phyloP scores from a whole-genome alignment of 768 basidiomycete genomes.

The Russula emetica region DNA sequence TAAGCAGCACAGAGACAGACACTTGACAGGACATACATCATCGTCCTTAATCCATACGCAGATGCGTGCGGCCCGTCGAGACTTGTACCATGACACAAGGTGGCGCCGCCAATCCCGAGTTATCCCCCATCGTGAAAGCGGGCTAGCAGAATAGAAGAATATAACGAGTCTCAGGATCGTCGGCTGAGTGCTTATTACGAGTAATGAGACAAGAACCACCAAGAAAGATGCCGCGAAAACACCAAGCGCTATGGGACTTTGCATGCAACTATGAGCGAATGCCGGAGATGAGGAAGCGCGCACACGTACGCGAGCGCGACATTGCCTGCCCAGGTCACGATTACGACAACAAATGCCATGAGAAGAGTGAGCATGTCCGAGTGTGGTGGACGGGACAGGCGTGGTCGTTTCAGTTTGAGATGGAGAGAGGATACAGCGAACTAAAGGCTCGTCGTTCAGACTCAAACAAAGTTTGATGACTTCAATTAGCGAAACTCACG shows the following conservation, averaged over 20 bases:
- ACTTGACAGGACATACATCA: constrained; percentile 12
- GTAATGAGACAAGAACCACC: constrained; percentile 12
- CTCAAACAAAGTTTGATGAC: not conserved
- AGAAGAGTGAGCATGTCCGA: constrained; percentile 19
- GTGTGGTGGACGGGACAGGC: constrained; percentile 25
- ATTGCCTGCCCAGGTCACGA: constrained; percentile 24
- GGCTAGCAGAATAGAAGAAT: constrained; percentile 12
- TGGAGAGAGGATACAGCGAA: constrained; percentile 24
- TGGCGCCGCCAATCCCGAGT: constrained; percentile 7
- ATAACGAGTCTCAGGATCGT: constrained; percentile 14
- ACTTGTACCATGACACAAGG: constrained; percentile 22
- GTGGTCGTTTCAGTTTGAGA: constrained; percentile 25
- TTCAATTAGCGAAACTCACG: constrained; percentile 10
- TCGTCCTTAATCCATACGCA: constrained; percentile 29
- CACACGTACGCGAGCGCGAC: constrained; percentile 21
- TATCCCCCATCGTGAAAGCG: constrained; percentile 15
- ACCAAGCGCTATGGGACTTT: constrained; percentile 24
- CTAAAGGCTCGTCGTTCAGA: not conserved
- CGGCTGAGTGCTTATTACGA: constrained; percentile 22
- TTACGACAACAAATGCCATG: constrained; percentile 22
- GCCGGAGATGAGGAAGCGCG: not conserved
- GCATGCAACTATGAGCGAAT: not conserved
- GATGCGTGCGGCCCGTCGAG: constrained; percentile 19
- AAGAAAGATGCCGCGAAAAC: constrained; percentile 22
- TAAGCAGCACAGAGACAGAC: not conserved